Evolutionary conservation across 352 stramenopile genomes (phyloP).

Genomic region (Pythium phragmitis): DNA sequence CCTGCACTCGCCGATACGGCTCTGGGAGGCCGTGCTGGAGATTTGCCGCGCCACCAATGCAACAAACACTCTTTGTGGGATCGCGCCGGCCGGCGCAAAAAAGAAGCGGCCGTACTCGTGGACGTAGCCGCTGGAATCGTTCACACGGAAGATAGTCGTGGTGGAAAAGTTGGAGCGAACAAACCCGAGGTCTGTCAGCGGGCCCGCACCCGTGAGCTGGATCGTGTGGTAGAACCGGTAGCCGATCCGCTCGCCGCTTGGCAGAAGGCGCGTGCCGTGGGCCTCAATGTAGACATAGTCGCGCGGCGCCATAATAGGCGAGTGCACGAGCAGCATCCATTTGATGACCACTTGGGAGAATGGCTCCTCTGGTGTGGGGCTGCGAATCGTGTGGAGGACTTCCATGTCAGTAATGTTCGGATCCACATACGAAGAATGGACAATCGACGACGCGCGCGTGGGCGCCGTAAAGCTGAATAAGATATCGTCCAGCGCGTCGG

Average conservation of each 20-base stretch:
- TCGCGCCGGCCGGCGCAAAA: constrained; percentile 33
- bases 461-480: constrained; percentile 17
- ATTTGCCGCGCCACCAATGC: not conserved
- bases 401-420: constrained; percentile 38
- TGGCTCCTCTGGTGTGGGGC: constrained; percentile 32
- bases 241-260: constrained; percentile 41
- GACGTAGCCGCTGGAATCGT: constrained; percentile 27
- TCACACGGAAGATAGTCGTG: constrained; percentile 35
- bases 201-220: not conserved
- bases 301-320: constrained; percentile 25
- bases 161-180: constrained; percentile 42
- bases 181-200: constrained; percentile 1
- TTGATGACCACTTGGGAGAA: constrained; percentile 31
- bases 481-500: constrained; percentile 14
- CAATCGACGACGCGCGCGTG: constrained; percentile 8
- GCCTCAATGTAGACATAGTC: constrained; percentile 56
- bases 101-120: constrained; percentile 39
- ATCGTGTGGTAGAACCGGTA: constrained; percentile 57
- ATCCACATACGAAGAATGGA: constrained; percentile 30
- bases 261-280: constrained; percentile 32
- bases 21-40: not conserved
- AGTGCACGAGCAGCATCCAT: constrained; percentile 31
- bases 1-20: constrained; percentile 8
- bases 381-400: constrained; percentile 35
- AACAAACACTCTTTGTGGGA: constrained; percentile 28